Conservation (phyloP, 73 alveolate genomes). For the Durusdinium trenchii region DNA sequence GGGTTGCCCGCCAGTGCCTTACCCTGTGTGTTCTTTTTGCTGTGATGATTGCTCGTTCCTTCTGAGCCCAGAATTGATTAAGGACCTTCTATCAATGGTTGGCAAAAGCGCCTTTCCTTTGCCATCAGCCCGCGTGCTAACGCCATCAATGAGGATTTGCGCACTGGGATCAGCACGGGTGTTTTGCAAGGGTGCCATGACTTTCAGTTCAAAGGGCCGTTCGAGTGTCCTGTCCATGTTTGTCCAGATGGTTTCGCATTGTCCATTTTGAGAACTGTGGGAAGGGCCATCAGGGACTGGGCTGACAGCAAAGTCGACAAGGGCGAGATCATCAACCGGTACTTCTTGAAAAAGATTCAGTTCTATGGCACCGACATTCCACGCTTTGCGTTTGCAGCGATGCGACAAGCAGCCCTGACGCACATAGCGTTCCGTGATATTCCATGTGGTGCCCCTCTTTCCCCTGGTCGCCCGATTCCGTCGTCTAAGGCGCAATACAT, state of each 20-base stretch:
- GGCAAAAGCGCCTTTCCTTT: not conserved
- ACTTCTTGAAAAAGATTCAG: not conserved
- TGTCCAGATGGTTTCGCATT: not conserved
- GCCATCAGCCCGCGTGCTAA: slow-evolving; percentile 14
- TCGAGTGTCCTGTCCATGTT: not conserved
- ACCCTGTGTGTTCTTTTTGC: not conserved
- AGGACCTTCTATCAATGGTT: slow-evolving; percentile 14
- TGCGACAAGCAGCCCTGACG: not conserved
- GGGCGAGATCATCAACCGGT: not conserved
- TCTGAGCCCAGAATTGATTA: not conserved
- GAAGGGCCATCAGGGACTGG: not conserved
- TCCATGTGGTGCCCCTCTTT: not conserved
- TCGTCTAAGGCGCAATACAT: not conserved
- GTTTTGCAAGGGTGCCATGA: not conserved
- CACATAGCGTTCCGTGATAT: not conserved
- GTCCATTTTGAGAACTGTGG: not conserved
- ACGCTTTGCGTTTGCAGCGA: not conserved
- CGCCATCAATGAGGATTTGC: not conserved
- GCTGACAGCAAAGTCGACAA: not conserved
- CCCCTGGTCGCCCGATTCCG: not conserved
- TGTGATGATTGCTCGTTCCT: not conserved
- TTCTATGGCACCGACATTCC: not conserved
- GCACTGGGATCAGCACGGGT: not conserved
- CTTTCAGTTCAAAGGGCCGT: not conserved
- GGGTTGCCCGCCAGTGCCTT: slow-evolving; percentile 2